Conservation (phyloP, 352 stramenopile genomes). For the Phytophthora parvispora region DNA sequence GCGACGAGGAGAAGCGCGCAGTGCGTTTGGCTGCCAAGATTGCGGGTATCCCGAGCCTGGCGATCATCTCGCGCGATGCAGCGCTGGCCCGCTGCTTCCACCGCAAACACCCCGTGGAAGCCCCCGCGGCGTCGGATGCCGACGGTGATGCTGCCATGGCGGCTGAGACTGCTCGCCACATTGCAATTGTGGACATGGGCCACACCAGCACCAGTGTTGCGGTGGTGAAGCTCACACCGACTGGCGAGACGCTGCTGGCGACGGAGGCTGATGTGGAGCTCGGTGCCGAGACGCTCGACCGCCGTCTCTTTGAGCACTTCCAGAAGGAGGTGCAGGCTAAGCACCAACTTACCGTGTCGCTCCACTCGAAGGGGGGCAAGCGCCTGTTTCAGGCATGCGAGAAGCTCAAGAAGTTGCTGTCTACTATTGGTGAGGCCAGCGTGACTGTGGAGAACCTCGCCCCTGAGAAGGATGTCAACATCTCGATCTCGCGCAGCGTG, state of each 20-base stretch:
- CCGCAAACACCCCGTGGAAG: constrained; percentile 81
- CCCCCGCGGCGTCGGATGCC: constrained; percentile 3
- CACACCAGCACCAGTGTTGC: constrained; percentile 81
- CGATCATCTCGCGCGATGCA: constrained; percentile 61
- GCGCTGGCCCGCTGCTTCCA: constrained; percentile 84
- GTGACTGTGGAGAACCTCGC: constrained; percentile 90
- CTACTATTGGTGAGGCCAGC: constrained; percentile 82
- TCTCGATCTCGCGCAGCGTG: constrained; percentile 76
- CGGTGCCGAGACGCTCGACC: constrained; percentile 83
- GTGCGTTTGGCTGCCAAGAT: constrained; percentile 65
- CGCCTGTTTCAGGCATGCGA: constrained; percentile 90
- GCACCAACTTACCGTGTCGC: constrained; percentile 56
- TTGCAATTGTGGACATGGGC: constrained; percentile 92
- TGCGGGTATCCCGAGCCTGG: constrained; percentile 63
- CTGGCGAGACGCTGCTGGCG: constrained; percentile 66
- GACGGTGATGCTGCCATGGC: constrained; percentile 37
- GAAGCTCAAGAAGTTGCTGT: constrained; percentile 92
- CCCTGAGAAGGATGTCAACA: constrained; percentile 82
- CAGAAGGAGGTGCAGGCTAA: constrained; percentile 70
- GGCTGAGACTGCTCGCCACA: constrained; percentile 46
- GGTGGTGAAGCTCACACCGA: constrained; percentile 74
- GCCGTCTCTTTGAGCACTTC: constrained; percentile 86
- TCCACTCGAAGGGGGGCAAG: constrained; percentile 84
- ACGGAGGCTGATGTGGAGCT: constrained; percentile 64
- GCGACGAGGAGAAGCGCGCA: constrained; percentile 54